Evolutionary conservation across 202 grass and related monocot species (phyloP).

Genomic region (Alloteropsis angusta): DNA sequence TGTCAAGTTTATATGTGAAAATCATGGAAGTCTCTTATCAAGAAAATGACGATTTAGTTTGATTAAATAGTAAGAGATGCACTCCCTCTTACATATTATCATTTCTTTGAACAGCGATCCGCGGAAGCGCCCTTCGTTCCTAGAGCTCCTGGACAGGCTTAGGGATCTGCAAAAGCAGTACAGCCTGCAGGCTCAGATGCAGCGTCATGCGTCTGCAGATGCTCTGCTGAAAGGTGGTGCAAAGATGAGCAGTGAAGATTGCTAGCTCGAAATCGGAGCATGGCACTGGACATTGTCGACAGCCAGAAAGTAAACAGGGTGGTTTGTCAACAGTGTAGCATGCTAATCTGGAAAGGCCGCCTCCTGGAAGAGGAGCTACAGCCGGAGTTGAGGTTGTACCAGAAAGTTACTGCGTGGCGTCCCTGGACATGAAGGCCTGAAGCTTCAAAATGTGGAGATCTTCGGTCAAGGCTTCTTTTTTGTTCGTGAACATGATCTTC

Average conservation of each 20-base stretch:
- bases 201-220: slow-evolving; percentile 33
- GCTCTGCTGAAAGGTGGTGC: slow-evolving; percentile 26
- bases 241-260: slow-evolving; percentile 36
- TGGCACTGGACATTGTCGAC: neutral
- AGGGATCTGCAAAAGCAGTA: slow-evolving; percentile 53
- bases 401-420: neutral
- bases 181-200: slow-evolving; percentile 35
- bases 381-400: neutral
- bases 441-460: neutral
- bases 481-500: too few relatives aligned
- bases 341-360: neutral
- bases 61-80: neutral
- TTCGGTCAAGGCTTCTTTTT: too few relatives aligned
- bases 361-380: neutral
- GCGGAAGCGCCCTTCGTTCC: slow-evolving; percentile 52
- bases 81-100: neutral
- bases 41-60: neutral
- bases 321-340: neutral
- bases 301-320: neutral
- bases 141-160: slow-evolving; percentile 59
- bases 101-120: slow-evolving; percentile 51
- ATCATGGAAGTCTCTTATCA: neutral
- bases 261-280: slow-evolving; percentile 18
- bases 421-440: neutral
- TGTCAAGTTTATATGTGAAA: neutral